Evolutionary conservation across 2,329 filamentous ascomycete genomes (phyloP), one percentile per base, ranked within the genome.

Genomic region (Xylaria sp.): DNA sequence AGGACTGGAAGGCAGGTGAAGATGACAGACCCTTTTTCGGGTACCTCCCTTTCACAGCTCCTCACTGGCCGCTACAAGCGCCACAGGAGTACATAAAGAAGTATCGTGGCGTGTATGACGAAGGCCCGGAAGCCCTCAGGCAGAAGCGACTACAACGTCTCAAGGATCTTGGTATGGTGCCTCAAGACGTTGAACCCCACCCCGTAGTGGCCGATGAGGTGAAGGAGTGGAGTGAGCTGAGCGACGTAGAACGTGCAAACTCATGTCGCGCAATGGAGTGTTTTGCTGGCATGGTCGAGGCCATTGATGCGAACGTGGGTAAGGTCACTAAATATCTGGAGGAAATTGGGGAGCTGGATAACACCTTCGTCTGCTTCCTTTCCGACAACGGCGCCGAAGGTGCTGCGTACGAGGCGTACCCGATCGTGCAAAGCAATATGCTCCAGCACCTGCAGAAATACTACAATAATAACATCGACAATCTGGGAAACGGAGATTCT

Each of bases 311-410:
- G 65, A 88, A 89, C 66, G 83, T 91, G 20, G 88, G 88, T 43
- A 86, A 85, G 64, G 84, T 90, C 2, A 78, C 89, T 25, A 79
- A 86, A 41, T 86, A 89, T 71, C 82, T 90, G 2, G 80, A 85
- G 65, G 75, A 82, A 50, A 85, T 83, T 2, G 86, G 83, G 64
- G 87, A 90, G 74, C 80, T 87, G 0, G 88, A 90, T 69, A 89
- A 90, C 75, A 91, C 88, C 2, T 86, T 90, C 68, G 81, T 91
- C 59, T 83, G 85, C 73, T 90, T 90, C 81, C 85, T 90, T 80
- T 87, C 83, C 0, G 87, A 90, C 77, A 90, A 90, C 68, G 87
- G 87, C 2, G 87, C 87, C 12, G 87, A 89, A 71, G 87, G 87
- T 12, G 85, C 85, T 18, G 83, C 83, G 1, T 86, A 87, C 69